Evolutionary conservation across 352 stramenopile species (phyloP).

Genomic region (Phytophthora syringae): DNA sequence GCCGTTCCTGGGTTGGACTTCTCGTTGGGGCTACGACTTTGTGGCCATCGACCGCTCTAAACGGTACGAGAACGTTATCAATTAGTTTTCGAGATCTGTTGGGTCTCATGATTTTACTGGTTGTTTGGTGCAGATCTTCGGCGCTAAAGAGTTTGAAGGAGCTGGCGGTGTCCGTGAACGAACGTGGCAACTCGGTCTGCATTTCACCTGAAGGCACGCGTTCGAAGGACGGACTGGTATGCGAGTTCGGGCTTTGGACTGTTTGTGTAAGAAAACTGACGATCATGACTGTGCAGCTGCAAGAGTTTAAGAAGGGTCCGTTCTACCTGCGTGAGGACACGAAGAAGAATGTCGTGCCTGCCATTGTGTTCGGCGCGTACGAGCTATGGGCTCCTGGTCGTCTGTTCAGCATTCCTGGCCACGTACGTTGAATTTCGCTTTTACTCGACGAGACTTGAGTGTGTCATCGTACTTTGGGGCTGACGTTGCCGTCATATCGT

Average conservation of each 20-base stretch:
- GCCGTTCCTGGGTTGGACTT: slow-evolving; percentile 75
- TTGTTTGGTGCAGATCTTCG: slow-evolving; percentile 38
- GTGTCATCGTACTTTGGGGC: slow-evolving; percentile 42
- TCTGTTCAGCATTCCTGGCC: slow-evolving; percentile 74
- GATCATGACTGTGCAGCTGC: slow-evolving; percentile 47
- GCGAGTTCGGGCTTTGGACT: not conserved
- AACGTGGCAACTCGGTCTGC: slow-evolving; percentile 73
- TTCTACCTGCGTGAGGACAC: slow-evolving; percentile 87
- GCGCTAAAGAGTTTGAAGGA: slow-evolving; percentile 77
- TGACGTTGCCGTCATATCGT: not conserved
- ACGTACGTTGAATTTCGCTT: slow-evolving; percentile 38
- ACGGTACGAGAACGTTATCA: slow-evolving; percentile 37
- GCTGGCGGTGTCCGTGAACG: slow-evolving; percentile 71
- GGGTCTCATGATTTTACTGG: slow-evolving; percentile 8
- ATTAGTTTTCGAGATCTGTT: not conserved
- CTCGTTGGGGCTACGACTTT: slow-evolving; percentile 82
- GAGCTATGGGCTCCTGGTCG: slow-evolving; percentile 82
- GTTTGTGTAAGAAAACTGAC: not conserved
- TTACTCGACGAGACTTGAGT: slow-evolving; percentile 10
- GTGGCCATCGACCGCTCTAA: slow-evolving; percentile 83
- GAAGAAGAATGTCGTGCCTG: slow-evolving; percentile 82
- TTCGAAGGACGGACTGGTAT: slow-evolving; percentile 78
- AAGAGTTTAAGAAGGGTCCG: slow-evolving; percentile 89
- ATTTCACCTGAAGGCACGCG: slow-evolving; percentile 88
- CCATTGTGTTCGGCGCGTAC: slow-evolving; percentile 82